phyloP scores from a whole-genome alignment of 169 alveolate genomes.

The Eimeria maxima region DNA sequence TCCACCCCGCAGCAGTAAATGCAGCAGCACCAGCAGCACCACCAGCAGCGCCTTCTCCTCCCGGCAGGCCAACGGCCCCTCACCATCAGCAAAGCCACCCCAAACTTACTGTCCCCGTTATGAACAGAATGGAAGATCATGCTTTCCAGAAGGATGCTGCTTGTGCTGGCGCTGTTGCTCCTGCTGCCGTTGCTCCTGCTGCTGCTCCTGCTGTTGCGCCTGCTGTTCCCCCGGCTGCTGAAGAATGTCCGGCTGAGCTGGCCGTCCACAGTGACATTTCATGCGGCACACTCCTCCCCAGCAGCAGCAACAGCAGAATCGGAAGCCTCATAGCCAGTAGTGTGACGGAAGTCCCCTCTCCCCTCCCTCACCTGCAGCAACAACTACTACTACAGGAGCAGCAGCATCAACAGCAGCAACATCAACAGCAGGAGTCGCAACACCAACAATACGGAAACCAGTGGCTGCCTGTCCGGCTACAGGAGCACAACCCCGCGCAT shows the following conservation, averaged over 20 bases:
- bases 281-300: slow-evolving; percentile 63
- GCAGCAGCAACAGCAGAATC: slow-evolving; percentile 74
- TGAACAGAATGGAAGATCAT: not conserved
- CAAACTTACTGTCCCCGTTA: slow-evolving; percentile 14
- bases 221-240: not conserved
- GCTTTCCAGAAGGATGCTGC: not conserved
- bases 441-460: not conserved
- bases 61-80: not conserved
- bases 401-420: not conserved
- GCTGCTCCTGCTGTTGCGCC: not conserved
- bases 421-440: not conserved
- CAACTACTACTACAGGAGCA: slow-evolving; percentile 35
- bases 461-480: not conserved
- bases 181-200: not conserved
- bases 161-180: not conserved
- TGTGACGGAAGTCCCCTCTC: slow-evolving; percentile 55
- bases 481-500: not conserved
- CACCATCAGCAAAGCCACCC: slow-evolving; percentile 50
- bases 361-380: slow-evolving; percentile 18
- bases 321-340: slow-evolving; percentile 65
- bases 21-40: not conserved
- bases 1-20: slow-evolving; percentile 13
- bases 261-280: slow-evolving; percentile 32
- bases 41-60: slow-evolving; percentile 23
- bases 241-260: not conserved